Evolutionary conservation across 179 eudicot genomes (phyloP), one percentile per base, ranked within the genome.

Genomic region (Vitellaria paradoxa): DNA sequence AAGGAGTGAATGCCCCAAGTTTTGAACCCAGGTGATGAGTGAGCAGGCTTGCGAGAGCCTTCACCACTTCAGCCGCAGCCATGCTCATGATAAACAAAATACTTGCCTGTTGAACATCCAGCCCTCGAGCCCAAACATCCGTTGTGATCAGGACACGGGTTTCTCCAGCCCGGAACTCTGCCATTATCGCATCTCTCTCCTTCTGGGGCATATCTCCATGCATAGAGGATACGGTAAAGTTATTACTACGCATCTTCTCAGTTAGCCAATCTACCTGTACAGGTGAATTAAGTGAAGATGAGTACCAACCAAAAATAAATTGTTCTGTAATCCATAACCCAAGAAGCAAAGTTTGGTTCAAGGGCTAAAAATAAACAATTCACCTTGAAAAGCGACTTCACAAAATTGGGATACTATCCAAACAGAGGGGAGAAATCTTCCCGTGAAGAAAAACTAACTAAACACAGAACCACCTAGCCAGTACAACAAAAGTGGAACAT

Each of bases 151-250:
- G 86, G 67, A 96, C 99, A 73, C 99, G 93, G 68, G 99, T n/a
- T n/a, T n/a, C n/a, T n/a, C n/a, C n/a, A n/a, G n/a, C n/a, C n/a
- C n/a, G n/a, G n/a, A n/a, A n/a, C n/a, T n/a, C 98, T 37, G 68
- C 77, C 99, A 96, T 96, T n/a, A 96, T 92, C 67, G 97, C 98
- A 87, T 96, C 99, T 82, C 99, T 79, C 83, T 93, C 98, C 85
- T 92, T 96, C 76, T 96, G 99, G 56, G 99, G 99, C 98, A 96
- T 91, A 71, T 91, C 98, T 80, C 98, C 98, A 78, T 96, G 99
- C 98, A 96, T 96, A 17, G 96, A 89, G 21, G 98, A 93, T 67
- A 93, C 98, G 9, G 99, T 93, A 45, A 96, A 96, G 78, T 93
- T 91, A 81, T 90, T 87, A 65, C 82, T 92, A 37, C 96, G 94